Conservation (phyloP, 2,329 filamentous ascomycete genomes). For the Microsporum ferrugineum region DNA sequence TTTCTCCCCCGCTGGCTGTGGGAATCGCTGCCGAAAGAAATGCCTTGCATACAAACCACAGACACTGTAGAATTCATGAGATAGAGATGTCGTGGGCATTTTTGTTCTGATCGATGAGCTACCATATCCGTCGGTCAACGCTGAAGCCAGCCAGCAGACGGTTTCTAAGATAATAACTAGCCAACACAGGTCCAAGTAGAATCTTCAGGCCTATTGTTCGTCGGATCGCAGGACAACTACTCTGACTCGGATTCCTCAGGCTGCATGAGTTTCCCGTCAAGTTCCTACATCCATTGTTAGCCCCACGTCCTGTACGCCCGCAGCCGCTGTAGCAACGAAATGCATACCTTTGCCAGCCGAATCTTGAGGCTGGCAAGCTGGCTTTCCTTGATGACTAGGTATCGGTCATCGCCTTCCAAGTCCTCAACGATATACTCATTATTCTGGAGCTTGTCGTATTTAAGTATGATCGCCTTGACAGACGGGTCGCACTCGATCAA, state of each 20-base stretch:
- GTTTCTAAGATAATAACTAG: background rate
- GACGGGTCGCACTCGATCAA: slow-evolving; percentile 40
- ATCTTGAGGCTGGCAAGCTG: slow-evolving; percentile 34
- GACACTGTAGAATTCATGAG: too few species aligned
- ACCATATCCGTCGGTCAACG: too few species aligned
- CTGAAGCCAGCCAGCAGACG: background rate
- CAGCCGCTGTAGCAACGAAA: background rate
- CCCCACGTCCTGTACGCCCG: background rate
- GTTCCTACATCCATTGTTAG: slow-evolving; percentile 24
- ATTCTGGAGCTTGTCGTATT: slow-evolving; percentile 34
- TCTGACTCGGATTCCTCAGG: slow-evolving; percentile 38
- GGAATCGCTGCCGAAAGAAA: too few species aligned
- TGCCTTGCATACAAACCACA: too few species aligned
- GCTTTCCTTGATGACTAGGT: slow-evolving; percentile 37
- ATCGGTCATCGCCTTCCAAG: slow-evolving; percentile 34
- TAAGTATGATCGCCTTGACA: slow-evolving; percentile 39
- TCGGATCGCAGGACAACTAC: background rate
- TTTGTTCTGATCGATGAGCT: too few species aligned
- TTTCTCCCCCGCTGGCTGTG: too few species aligned
- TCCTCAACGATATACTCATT: slow-evolving; percentile 40
- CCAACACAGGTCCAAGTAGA: background rate
- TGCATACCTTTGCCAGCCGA: slow-evolving; percentile 31
- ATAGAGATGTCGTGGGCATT: too few species aligned
- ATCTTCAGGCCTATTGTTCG: background rate
- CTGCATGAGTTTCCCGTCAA: slow-evolving; percentile 38